Percentiles rank a stretch among this genome's conserved stretches.
These are phyloP conservation scores for Clonostachys rhizophaga DNA, from an alignment of 2,329 filamentous ascomycete genomes.

Conservation along the genomic window DNA sequence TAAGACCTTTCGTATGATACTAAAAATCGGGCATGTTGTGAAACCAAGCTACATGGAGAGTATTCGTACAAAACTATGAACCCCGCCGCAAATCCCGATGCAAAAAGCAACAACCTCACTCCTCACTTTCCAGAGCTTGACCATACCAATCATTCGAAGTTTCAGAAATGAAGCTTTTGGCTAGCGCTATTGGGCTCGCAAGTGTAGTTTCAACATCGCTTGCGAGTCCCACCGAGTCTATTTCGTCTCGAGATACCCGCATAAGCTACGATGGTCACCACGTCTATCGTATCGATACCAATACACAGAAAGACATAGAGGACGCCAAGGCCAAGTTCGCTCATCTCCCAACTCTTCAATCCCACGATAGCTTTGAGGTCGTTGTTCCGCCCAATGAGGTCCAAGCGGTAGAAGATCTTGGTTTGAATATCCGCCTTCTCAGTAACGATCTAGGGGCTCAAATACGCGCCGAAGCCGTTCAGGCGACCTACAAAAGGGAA, in stretches of 20 bases:
- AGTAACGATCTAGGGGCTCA: slow-evolving; percentile 18
- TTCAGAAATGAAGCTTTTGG: background rate
- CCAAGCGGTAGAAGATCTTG: slow-evolving; percentile 15
- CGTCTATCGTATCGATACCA: slow-evolving; percentile 16
- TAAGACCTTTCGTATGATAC: too few species aligned
- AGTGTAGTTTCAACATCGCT: background rate
- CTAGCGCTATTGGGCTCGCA: background rate
- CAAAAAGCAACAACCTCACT: too few species aligned
- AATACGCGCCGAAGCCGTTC: slow-evolving; percentile 16
- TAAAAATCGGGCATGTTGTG: too few species aligned
- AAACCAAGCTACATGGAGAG: too few species aligned
- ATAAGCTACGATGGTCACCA: slow-evolving; percentile 23
- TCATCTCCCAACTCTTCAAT: slow-evolving; percentile 13
- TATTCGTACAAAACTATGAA: too few species aligned
- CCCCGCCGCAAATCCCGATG: too few species aligned
- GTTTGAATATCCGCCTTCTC: slow-evolving; percentile 14
- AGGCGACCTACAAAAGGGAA: slow-evolving; percentile 8
- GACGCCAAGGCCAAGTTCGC: slow-evolving; percentile 10
- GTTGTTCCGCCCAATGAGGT: slow-evolving; percentile 20
- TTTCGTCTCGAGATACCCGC: background rate
- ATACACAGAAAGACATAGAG: slow-evolving; percentile 6
- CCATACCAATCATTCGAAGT: too few species aligned
- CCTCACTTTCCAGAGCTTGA: too few species aligned
- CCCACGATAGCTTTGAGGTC: slow-evolving; percentile 19
- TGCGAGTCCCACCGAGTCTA: background rate